A percentile compares a stretch with the other conserved stretches of the same genome.
These are phyloP conservation scores for Umbelopsis sp. DNA, from an alignment of 192 early-diverging fungal species.

Conservation along the genomic window DNA sequence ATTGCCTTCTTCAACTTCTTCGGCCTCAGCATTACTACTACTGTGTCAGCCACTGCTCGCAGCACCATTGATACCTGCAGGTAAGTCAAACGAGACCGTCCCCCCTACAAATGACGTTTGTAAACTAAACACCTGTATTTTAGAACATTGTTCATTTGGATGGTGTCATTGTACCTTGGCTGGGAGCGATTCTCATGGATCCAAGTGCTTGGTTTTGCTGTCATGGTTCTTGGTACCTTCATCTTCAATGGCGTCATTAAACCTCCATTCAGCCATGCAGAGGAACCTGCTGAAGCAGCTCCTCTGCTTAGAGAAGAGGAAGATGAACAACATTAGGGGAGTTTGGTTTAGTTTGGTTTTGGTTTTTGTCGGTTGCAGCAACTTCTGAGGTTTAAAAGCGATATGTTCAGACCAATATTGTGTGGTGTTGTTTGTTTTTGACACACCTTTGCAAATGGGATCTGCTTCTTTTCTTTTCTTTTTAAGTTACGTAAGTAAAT, in stretches of 20 bases:
- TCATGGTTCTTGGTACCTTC: slow-evolving; percentile 83
- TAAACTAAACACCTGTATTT: slow-evolving; percentile 14
- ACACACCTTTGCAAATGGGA: too few relatives aligned
- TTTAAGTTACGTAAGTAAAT: too few relatives aligned
- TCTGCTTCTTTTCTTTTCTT: too few relatives aligned
- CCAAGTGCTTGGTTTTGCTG: slow-evolving; percentile 86
- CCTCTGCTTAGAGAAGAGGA: slow-evolving; percentile 8
- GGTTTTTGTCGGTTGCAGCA: too few relatives aligned
- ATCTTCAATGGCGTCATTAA: slow-evolving; percentile 84
- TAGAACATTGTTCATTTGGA: slow-evolving; percentile 94
- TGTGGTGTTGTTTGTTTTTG: too few relatives aligned
- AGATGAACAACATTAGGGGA: background rate
- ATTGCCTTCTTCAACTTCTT: slow-evolving; percentile 98
- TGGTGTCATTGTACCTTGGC: slow-evolving; percentile 83
- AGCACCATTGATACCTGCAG: slow-evolving; percentile 95
- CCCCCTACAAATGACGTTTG: background rate
- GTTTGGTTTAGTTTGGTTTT: too few relatives aligned
- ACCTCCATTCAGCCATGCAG: slow-evolving; percentile 24
- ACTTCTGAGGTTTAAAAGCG: too few relatives aligned
- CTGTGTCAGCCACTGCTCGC: slow-evolving; percentile 86
- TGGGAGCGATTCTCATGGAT: slow-evolving; percentile 93
- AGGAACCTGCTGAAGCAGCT: background rate
- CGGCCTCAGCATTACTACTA: slow-evolving; percentile 87
- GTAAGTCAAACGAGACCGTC: slow-evolving; percentile 23
- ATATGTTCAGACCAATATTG: too few relatives aligned